These are phyloP conservation scores for Pyrenochaeta sp. DNA, from an alignment of 2,329 filamentous ascomycete species.

Conservation along the genomic window DNA sequence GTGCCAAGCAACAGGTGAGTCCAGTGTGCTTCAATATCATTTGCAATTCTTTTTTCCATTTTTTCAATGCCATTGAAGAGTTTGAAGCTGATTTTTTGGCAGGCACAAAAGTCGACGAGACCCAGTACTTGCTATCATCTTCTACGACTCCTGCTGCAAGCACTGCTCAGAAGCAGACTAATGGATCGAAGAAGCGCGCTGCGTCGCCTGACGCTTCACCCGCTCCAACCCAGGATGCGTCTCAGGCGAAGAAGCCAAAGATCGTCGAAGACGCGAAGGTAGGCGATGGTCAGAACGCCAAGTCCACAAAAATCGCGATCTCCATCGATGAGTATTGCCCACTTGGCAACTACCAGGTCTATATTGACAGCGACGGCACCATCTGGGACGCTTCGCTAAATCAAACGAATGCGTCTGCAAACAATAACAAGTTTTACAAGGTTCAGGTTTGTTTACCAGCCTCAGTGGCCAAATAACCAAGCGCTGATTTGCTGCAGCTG, in stretches of 20 bases:
- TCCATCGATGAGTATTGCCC: slow-evolving; percentile 58
- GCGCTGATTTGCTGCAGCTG: slow-evolving; percentile 35
- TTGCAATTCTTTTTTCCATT: too few relatives aligned
- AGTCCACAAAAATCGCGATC: slow-evolving; percentile 53
- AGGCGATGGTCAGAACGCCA: slow-evolving; percentile 56
- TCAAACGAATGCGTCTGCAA: slow-evolving; percentile 74
- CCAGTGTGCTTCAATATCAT: background rate
- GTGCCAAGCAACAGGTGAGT: slow-evolving; percentile 55
- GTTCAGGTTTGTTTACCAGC: slow-evolving; percentile 63
- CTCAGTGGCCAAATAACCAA: background rate
- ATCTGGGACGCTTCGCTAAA: slow-evolving; percentile 84
- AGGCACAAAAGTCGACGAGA: slow-evolving; percentile 49
- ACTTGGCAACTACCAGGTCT: slow-evolving; percentile 59
- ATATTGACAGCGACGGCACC: slow-evolving; percentile 70
- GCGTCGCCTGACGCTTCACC: slow-evolving; percentile 31
- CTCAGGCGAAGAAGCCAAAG: slow-evolving; percentile 31
- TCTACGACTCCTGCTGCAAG: slow-evolving; percentile 7
- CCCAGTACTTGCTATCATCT: slow-evolving; percentile 46
- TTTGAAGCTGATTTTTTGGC: slow-evolving; percentile 1
- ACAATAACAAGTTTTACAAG: slow-evolving; percentile 86
- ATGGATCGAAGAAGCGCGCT: slow-evolving; percentile 43
- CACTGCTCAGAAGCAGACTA: slow-evolving; percentile 16
- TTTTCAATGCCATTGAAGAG: background rate
- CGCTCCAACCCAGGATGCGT: slow-evolving; percentile 14
- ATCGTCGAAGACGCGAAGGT: slow-evolving; percentile 47